Evolutionary conservation across 2,329 filamentous ascomycete genomes (phyloP).

Genomic region (Claviceps sp.): DNA sequence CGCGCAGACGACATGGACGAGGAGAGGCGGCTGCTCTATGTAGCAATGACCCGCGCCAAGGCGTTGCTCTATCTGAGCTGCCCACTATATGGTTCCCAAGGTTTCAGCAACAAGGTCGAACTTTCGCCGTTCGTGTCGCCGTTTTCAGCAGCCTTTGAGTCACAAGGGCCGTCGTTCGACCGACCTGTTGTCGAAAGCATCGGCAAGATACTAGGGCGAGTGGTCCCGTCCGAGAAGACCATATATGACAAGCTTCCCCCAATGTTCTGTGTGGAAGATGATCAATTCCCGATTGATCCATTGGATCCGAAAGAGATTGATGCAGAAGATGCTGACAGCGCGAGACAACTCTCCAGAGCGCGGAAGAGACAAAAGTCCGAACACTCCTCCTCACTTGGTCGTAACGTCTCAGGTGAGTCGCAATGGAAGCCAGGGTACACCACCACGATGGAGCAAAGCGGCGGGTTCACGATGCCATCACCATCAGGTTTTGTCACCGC

Average conservation of each 20-base stretch:
- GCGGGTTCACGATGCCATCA: conserved; percentile 45
- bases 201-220: conserved; percentile 55
- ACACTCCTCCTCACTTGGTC: conserved; percentile 7
- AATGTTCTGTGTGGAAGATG: conserved; percentile 50
- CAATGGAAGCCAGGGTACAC: conserved; percentile 31
- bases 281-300: conserved; percentile 53
- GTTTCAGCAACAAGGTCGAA: conserved; percentile 42
- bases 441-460: conserved; percentile 49
- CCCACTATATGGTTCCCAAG: conserved; percentile 52
- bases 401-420: conserved; percentile 14
- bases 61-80: conserved; percentile 75
- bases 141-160: conserved; percentile 29
- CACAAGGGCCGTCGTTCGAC: conserved; percentile 58
- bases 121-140: conserved; percentile 61
- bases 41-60: conserved; percentile 92
- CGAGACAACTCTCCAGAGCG: conserved; percentile 11
- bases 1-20: conserved; percentile 77
- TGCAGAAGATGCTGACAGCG: conserved; percentile 9
- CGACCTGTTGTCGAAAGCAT: conserved; percentile 49
- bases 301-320: conserved; percentile 22
- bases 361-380: conserved; percentile 18
- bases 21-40: conserved; percentile 79
- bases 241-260: conserved; percentile 40
- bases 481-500: conserved; percentile 51
- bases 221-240: conserved; percentile 40